Percentiles rank a stretch among this genome's conserved stretches.
These are phyloP conservation scores for Sarocladiaceae sp. DNA, from an alignment of 2,329 filamentous ascomycete genomes.

Conservation along the genomic window DNA sequence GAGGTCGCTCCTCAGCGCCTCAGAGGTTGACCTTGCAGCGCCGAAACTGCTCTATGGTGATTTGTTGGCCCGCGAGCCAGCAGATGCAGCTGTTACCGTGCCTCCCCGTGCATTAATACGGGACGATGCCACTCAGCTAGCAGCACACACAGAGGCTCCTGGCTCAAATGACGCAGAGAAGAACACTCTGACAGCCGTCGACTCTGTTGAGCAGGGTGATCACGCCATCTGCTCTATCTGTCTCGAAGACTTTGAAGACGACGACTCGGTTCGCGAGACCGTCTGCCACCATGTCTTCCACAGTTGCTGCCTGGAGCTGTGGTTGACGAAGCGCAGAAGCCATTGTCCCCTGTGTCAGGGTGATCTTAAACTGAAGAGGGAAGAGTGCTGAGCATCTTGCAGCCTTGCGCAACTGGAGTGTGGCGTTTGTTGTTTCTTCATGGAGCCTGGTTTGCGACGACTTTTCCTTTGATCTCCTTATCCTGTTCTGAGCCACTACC, in stretches of 20 bases:
- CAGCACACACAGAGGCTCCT: neutral
- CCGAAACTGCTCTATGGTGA: neutral
- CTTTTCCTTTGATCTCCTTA: neutral
- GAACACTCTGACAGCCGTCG: neutral
- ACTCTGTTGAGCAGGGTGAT: neutral
- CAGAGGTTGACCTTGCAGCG: slow-evolving; percentile 1
- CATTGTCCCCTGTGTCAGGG: slow-evolving; percentile 7
- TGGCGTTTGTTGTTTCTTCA: slow-evolving; percentile 1
- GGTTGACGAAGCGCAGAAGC: slow-evolving; percentile 6
- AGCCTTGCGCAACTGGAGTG: no score
- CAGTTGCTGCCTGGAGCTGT: slow-evolving; percentile 5
- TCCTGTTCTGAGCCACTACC: neutral
- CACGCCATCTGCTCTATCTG: neutral
- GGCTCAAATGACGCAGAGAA: neutral
- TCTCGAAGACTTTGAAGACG: slow-evolving; percentile 4
- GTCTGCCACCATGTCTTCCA: slow-evolving; percentile 8
- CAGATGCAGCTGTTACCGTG: neutral
- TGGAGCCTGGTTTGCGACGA: slow-evolving; percentile 2
- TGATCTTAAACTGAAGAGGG: slow-evolving; percentile 5
- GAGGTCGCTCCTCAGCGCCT: neutral
- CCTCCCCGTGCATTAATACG: neutral
- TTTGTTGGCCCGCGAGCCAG: neutral
- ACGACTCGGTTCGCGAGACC: slow-evolving; percentile 1
- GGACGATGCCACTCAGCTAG: neutral
- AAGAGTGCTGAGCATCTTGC: neutral